Conservation (phyloP, 2,329 filamentous ascomycete genomes). For the Bipolaris victoriae region DNA sequence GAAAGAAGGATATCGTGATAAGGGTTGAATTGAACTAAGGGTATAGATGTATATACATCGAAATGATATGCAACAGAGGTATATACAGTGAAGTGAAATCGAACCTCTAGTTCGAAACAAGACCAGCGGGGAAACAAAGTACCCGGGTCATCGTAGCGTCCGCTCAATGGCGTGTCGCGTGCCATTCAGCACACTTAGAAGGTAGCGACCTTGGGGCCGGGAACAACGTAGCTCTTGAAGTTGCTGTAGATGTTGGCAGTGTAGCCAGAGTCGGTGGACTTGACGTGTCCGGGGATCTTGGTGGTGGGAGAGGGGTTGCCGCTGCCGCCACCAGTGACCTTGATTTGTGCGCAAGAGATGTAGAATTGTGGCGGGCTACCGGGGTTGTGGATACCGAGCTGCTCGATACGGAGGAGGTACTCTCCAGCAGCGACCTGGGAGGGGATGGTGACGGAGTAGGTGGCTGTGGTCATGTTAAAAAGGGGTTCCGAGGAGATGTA, state of each 20-base stretch:
- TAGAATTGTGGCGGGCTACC: conserved; percentile 36
- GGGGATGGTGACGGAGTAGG: conserved; percentile 50
- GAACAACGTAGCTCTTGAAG: conserved; percentile 47
- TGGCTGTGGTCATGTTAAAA: conserved; percentile 29
- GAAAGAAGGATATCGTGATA: not conserved
- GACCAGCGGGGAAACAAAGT: not conserved
- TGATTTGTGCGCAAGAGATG: conserved; percentile 55
- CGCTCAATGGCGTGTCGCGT: not conserved
- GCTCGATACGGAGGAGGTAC: conserved; percentile 58
- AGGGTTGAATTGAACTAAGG: not conserved
- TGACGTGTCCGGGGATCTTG: conserved; percentile 44
- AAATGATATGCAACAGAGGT: conserved; percentile 2
- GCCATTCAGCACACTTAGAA: conserved; percentile 31
- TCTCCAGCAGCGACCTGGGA: conserved; percentile 52
- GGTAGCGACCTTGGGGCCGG: conserved; percentile 46
- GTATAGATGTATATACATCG: not conserved
- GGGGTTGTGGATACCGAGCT: conserved; percentile 56
- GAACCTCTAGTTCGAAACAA: conserved; percentile 1
- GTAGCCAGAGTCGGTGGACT: conserved; percentile 44
- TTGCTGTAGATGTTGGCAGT: conserved; percentile 49
- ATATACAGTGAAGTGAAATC: conserved; percentile 18
- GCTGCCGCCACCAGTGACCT: conserved; percentile 50
- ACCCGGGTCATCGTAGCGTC: not conserved
- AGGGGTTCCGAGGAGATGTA: not conserved
- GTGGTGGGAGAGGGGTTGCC: conserved; percentile 30